A percentile compares a stretch with the other conserved stretches of the same genome.
Conservation (phyloP, 768 basidiomycete genomes). For the Polyporus arcularius region DNA sequence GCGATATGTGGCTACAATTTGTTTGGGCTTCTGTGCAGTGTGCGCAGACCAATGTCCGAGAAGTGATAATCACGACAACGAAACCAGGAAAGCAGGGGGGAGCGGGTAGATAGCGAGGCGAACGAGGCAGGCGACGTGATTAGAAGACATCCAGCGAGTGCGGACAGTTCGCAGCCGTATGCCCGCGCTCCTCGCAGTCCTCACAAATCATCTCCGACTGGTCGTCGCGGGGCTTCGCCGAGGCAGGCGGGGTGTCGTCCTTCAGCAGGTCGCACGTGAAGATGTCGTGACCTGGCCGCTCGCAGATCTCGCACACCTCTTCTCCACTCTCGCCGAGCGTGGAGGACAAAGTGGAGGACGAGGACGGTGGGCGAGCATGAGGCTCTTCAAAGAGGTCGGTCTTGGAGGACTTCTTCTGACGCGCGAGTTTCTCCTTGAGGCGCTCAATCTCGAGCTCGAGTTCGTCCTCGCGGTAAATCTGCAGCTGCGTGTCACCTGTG, state of each 20-base stretch:
- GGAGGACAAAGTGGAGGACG: slow-evolving; percentile 22
- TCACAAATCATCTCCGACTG: slow-evolving; percentile 62
- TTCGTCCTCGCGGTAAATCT: slow-evolving; percentile 94
- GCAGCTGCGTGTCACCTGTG: not conserved
- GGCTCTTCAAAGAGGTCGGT: slow-evolving; percentile 40
- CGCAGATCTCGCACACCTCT: slow-evolving; percentile 83
- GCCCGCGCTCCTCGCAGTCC: slow-evolving; percentile 83
- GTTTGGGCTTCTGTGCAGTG: not conserved
- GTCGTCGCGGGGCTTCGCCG: slow-evolving; percentile 10
- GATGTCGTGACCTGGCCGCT: slow-evolving; percentile 82
- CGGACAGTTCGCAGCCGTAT: slow-evolving; percentile 76
- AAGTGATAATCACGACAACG: not conserved
- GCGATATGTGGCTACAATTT: slow-evolving; percentile 10
- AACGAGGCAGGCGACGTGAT: slow-evolving; percentile 10
- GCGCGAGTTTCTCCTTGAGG: slow-evolving; percentile 68
- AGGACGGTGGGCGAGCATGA: slow-evolving; percentile 6
- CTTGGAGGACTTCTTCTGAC: slow-evolving; percentile 61
- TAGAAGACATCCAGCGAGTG: slow-evolving; percentile 88
- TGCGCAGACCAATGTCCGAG: not conserved
- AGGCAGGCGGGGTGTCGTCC: slow-evolving; percentile 43
- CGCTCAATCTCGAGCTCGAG: slow-evolving; percentile 83
- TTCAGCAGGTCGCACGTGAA: slow-evolving; percentile 79
- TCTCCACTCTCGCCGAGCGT: slow-evolving; percentile 25
- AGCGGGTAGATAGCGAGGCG: not conserved
- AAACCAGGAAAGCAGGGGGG: not conserved